Base-by-base conservation (phyloP, 139 green algal genomes). In the Microglena sp. region DNA sequence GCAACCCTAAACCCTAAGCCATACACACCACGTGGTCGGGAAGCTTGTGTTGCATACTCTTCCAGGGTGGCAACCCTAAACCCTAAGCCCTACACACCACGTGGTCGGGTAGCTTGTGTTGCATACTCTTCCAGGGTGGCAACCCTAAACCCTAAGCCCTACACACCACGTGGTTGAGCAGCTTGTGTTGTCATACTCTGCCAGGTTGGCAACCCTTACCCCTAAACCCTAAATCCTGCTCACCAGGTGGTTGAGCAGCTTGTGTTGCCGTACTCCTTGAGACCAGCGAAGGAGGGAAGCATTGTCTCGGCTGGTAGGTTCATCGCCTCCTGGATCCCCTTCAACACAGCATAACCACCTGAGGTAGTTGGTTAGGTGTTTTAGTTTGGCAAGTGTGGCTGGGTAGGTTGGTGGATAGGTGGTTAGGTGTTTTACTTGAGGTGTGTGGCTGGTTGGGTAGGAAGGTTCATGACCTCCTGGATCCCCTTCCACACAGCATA, bases 401-500 rank as follows among this genome's bases (percentile, higher is more conserved):
- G 40, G 11, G 40, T 50, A 18, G 11, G 40, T 50, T 11, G 11
- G 40, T 50, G 40, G 11, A 18, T n/a, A 18, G 11, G 40, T 50
- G 40, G 15, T 50, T 50, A 50, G 11, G 40, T 50, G 40, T 50
- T 6, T 59, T 18, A 59, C 40, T 24, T 15, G 15, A 50, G 15
- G 40, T 11, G 11, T 50, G 11, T 50, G 40, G 40, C 40, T 29
- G 36, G 33, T 26, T 68, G 33, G 11, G 55, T 34, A 5, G 79
- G 75, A 64, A 86, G 75, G 34, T 53, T 63, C 40, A 86, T 71
- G 30, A 60, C 72, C 53, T 73, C 57, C 67, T 81, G 75, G 36
- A 86, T 73, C 1, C 75, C 79, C 64, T 86, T 86, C 24, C 82
- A 68, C 64, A 86, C 79, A 21, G 79, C 79, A 66, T 82, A 86